These are phyloP conservation scores for Tricladium varicosporioides DNA, from an alignment of 2,329 filamentous ascomycete genomes.

Conservation along the genomic window DNA sequence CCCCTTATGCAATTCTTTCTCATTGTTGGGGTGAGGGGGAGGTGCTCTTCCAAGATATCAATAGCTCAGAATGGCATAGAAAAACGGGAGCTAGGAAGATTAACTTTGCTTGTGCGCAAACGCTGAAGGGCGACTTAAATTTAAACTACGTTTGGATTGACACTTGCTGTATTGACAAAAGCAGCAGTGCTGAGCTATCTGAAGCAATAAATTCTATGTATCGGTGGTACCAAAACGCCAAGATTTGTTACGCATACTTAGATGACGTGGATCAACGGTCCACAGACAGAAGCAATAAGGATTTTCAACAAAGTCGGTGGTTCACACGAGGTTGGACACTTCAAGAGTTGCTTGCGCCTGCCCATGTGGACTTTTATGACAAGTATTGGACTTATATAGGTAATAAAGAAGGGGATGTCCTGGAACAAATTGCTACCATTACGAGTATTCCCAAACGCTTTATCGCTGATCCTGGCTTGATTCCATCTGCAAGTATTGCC, in stretches of 20 bases:
- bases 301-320: not conserved
- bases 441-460: not conserved
- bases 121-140: slow-evolving; percentile 3
- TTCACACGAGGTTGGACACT: not conserved
- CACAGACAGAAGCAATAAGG: not conserved
- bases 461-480: not conserved
- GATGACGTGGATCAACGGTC: slow-evolving; percentile 1
- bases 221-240: slow-evolving; percentile 16
- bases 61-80: not conserved
- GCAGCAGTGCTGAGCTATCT: slow-evolving; percentile 16
- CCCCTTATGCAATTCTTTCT: slow-evolving; percentile 29
- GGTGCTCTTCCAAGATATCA: slow-evolving; percentile 25
- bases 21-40: slow-evolving; percentile 31
- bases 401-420: not conserved
- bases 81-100: slow-evolving; percentile 14
- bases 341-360: not conserved
- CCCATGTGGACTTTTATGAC: not conserved
- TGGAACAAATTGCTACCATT: not conserved
- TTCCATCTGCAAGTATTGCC: not conserved
- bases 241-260: slow-evolving; percentile 17
- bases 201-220: slow-evolving; percentile 24
- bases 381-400: not conserved
- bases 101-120: slow-evolving; percentile 4
- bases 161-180: slow-evolving; percentile 24
- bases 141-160: slow-evolving; percentile 19